Conservation (phyloP, 257 asterid species). For the Nemophila menziesii region DNA sequence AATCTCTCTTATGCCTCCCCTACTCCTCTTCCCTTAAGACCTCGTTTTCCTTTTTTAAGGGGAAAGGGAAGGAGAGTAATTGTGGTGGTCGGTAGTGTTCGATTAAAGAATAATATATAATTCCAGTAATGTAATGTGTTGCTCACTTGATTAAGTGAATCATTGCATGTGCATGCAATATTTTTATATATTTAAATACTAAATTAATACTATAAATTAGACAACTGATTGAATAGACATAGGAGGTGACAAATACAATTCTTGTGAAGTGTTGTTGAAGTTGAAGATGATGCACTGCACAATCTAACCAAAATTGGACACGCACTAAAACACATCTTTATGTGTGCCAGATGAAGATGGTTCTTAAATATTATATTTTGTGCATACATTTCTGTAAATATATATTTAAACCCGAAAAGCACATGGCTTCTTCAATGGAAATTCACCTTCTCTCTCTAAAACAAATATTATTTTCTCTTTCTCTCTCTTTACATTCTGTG, state of each 20-base stretch:
- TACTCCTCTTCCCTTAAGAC: too few species aligned
- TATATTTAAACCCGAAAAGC: constrained; percentile 25
- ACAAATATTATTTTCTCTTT: constrained; percentile 14
- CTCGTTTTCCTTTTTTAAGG: constrained; percentile 3
- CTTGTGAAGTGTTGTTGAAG: too few species aligned
- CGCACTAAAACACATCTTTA: constrained; percentile 15
- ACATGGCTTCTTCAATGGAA: constrained; percentile 29
- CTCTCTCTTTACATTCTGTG: constrained; percentile 29
- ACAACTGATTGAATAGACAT: constrained; percentile 5
- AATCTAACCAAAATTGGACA: constrained; percentile 14
- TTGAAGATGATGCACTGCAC: constrained; percentile 6
- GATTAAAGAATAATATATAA: too few species aligned
- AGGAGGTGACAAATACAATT: constrained; percentile 1
- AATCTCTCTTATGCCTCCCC: too few species aligned
- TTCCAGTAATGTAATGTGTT: constrained; percentile 18
- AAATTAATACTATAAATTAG: too few species aligned
- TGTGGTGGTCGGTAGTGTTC: too few species aligned
- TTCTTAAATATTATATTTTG: constrained; percentile 4
- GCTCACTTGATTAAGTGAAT: constrained; percentile 12
- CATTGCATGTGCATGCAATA: constrained; percentile 3
- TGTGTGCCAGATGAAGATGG: constrained; percentile 2
- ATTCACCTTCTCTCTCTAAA: constrained; percentile 4
- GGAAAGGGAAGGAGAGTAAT: too few species aligned
- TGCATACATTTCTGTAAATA: constrained; percentile 15
- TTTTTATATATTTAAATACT: not conserved